phyloP scores from a whole-genome alignment of 176 grass and related monocot genomes.

The Juncus inflexus region DNA sequence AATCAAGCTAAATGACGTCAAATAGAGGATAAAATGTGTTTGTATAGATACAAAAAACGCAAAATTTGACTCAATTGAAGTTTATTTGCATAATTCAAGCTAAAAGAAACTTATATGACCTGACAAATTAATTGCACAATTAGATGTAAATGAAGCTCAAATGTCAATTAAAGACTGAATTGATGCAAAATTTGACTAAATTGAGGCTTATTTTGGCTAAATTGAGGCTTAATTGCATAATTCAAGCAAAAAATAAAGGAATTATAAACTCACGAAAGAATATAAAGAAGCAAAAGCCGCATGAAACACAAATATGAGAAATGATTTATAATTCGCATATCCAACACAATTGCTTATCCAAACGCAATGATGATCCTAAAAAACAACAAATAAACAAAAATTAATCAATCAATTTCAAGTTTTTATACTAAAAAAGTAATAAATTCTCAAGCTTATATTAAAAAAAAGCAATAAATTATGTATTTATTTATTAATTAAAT shows the following conservation, averaged over 20 bases:
- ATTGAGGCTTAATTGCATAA: no score
- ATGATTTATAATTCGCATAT: slow-evolving; percentile 86
- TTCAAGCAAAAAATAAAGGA: neutral
- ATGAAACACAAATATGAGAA: slow-evolving; percentile 77
- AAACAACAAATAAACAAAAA: slow-evolving; percentile 17
- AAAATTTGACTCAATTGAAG: slow-evolving; percentile 1
- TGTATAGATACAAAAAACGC: neutral
- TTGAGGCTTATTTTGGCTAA: no score
- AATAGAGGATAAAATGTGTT: no score
- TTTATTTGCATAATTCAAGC: neutral
- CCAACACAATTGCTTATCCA: slow-evolving; percentile 98
- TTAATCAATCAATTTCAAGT: neutral
- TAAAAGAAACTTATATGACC: no score
- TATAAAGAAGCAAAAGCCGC: slow-evolving; percentile 77
- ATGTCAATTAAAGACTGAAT: no score
- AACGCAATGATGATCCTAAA: slow-evolving; percentile 93
- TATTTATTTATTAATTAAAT: slow-evolving; percentile 18
- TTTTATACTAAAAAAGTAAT: no score
- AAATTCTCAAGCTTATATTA: no score
- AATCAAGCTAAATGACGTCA: no score
- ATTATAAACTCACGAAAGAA: slow-evolving; percentile 46
- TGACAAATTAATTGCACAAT: no score
- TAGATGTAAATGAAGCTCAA: no score
- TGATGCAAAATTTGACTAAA: no score
- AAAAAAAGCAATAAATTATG: no score